Percentiles rank a stretch among this genome's conserved stretches.
These are phyloP conservation scores for Yamadazyma kitorensis DNA, from an alignment of 805 yeast species.

Conservation along the genomic window DNA sequence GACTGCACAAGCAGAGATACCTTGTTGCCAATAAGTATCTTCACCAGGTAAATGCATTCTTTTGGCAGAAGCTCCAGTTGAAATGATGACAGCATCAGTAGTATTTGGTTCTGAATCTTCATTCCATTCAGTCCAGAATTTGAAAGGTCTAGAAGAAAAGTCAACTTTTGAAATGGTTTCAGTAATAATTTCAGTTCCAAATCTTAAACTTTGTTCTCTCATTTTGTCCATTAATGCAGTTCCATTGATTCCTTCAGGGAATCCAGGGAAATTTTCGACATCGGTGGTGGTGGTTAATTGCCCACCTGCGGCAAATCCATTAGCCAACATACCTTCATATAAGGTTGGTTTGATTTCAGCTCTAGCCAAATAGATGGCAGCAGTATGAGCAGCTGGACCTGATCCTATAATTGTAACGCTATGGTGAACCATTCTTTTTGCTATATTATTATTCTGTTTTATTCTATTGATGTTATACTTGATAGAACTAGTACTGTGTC, in stretches of 20 bases:
- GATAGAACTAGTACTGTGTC: no score
- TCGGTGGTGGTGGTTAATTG: conserved; percentile 98
- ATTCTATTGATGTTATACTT: conserved; percentile 2
- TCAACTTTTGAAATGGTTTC: conserved; percentile 95
- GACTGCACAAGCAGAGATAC: conserved; percentile 99
- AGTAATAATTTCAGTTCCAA: conserved; percentile 92
- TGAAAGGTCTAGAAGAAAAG: conserved; percentile 84
- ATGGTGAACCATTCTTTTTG: conserved; percentile 71
- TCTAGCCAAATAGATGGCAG: conserved; percentile 94
- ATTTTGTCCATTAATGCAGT: conserved; percentile 86
- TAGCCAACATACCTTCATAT: conserved; percentile 96
- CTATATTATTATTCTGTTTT: conserved; percentile 1
- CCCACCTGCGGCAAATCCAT: conserved; percentile 99
- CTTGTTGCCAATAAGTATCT: conserved; percentile 98
- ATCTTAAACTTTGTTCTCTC: conserved; percentile 82
- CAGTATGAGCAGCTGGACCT: conserved; percentile 99
- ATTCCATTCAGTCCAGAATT: conserved; percentile 93
- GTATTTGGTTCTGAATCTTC: conserved; percentile 91
- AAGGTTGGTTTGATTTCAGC: conserved; percentile 93
- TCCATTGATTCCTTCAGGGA: conserved; percentile 91
- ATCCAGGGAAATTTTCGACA: conserved; percentile 98
- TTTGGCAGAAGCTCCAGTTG: conserved; percentile 98
- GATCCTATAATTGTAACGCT: conserved; percentile 89
- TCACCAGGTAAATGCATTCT: conserved; percentile 94
- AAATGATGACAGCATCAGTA: conserved; percentile 87